Evolutionary conservation across 2,329 filamentous ascomycete species (phyloP).

Genomic region (Cladosporium sp.): DNA sequence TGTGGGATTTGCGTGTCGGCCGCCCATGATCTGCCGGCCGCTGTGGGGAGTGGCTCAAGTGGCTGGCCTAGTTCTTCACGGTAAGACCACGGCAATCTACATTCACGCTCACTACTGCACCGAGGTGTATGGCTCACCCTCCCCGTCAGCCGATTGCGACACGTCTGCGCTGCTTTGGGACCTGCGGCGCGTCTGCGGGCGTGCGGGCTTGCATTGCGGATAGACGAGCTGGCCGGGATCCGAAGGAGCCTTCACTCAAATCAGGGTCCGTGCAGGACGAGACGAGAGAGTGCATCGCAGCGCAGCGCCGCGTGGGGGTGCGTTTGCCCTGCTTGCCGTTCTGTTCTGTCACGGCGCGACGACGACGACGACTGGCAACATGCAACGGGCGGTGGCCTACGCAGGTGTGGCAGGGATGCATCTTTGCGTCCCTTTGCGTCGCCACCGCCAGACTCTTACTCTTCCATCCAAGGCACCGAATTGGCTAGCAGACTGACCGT

Average conservation of each 20-base stretch:
- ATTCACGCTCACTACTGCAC: neutral
- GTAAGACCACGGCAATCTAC: neutral
- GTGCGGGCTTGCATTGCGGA: neutral
- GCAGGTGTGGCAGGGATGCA: slow-evolving; percentile 1
- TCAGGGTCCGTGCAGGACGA: neutral
- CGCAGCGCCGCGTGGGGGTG: slow-evolving; percentile 1
- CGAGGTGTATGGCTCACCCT: neutral
- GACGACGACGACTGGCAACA: neutral
- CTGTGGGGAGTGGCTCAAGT: neutral
- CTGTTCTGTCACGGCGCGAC: slow-evolving; percentile 1
- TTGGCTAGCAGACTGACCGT: neutral
- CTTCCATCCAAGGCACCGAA: neutral
- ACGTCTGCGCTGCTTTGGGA: neutral
- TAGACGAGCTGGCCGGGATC: slow-evolving; percentile 1
- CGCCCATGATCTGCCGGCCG: neutral
- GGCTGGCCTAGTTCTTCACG: neutral
- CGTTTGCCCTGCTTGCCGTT: neutral
- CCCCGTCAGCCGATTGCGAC: slow-evolving; percentile 1
- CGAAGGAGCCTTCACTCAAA: neutral
- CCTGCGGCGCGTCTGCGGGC: neutral
- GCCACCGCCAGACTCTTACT: neutral
- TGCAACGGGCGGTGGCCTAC: neutral
- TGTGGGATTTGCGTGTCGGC: neutral
- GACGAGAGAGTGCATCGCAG: neutral
- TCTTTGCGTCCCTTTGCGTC: neutral